phyloP scores from a whole-genome alignment of 257 asterid genomes.

The Coffea eugenioides region DNA sequence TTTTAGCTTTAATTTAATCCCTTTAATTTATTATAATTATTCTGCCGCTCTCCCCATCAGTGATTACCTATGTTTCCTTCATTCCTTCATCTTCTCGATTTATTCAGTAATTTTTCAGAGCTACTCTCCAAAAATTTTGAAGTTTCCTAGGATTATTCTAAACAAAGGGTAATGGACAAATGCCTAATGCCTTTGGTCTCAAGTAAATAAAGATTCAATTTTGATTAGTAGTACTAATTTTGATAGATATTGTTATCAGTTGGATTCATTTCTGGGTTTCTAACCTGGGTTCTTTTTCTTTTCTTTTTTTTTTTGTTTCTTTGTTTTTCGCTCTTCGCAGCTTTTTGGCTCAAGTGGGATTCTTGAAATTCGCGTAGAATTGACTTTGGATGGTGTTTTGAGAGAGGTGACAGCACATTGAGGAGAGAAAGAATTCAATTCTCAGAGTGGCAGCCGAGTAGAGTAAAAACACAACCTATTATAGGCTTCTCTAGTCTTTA shows the following conservation, averaged over 20 bases:
- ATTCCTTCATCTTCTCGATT: background rate
- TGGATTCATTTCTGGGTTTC: constrained; percentile 15
- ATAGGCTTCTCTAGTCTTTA: constrained; percentile 23
- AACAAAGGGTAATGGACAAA: background rate
- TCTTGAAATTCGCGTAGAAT: constrained; percentile 40
- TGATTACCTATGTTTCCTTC: background rate
- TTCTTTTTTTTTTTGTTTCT: background rate
- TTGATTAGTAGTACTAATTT: background rate
- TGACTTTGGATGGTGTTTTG: constrained; percentile 11
- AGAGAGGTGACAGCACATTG: constrained; percentile 12
- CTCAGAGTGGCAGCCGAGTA: constrained; percentile 11
- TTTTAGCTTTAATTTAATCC: background rate
- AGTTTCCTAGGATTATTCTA: background rate
- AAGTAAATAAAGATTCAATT: background rate
- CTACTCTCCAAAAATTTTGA: background rate
- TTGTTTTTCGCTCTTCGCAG: constrained; percentile 3
- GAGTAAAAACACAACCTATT: background rate
- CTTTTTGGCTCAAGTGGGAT: constrained; percentile 22
- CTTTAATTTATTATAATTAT: background rate
- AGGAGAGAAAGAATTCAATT: constrained; percentile 6
- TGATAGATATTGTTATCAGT: background rate
- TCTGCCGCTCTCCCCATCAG: background rate
- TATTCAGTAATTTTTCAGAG: background rate
- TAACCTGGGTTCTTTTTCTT: background rate
- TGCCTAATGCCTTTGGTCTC: background rate